Base-by-base conservation (phyloP, 495 filamentous ascomycete species). In the Neurospora tetrasperma region DNA sequence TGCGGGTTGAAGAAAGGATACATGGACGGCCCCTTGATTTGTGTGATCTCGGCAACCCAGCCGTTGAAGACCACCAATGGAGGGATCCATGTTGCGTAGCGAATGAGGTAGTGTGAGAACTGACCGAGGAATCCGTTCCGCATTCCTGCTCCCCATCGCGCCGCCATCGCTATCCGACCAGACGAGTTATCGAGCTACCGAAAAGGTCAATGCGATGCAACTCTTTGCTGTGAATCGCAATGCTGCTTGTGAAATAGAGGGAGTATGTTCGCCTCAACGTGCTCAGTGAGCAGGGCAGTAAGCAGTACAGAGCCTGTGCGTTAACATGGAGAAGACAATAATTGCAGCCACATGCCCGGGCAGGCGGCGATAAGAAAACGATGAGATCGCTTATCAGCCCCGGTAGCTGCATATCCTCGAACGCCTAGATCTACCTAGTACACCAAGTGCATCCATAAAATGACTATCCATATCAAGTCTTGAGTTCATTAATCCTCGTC, bases 1-100 rank as follows among this genome's bases (percentile, higher is more conserved):
- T 89, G 85, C 48, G 89, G 83, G 74, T 94, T 94, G 12, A 95
- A 77, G 79, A 88, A 91, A 0, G 92, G 92, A 71, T 90, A 92
- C 92, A 95, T 95, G 18, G 89, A 91, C 27, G 88, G 83, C 4
- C 92, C 92, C 39, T 81, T 83, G 74, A 94, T 89, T 82, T 85
- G 85, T 76, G 89, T 88, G 39, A 91, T 74, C 73, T 90, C 84
- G 69, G 86, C 84, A 70, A 93, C 83, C 76, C 91, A 84, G 68
- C 86, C 83, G 69, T 89, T 88, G 82, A 93, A 87, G 82, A 88
- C 90, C 59, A 90, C 84, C 35, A 87, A 78, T 39, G 91, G 86
- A 2, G 91, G 91, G 39, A 92, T 76, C 80, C 89, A 85, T 41
- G 90, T 88, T 39, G 85, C 84, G 73, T 89, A 82, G 72, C 85